Percentiles rank a stretch among this genome's conserved stretches.
phyloP scores from a whole-genome alignment of 441 rosid species.

The Bruguiera hainesii region DNA sequence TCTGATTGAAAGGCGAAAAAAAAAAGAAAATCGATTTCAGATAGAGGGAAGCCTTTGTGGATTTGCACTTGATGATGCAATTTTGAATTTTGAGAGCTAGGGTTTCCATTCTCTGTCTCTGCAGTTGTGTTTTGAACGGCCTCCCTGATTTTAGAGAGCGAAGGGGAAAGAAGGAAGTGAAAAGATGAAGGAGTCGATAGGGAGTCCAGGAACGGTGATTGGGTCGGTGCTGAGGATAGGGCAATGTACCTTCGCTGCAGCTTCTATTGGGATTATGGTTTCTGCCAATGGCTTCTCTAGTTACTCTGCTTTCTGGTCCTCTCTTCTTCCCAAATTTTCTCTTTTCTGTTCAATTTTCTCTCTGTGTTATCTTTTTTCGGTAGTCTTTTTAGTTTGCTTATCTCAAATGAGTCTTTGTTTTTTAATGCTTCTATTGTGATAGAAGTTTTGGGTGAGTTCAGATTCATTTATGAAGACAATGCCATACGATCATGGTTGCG shows the following conservation, averaged over 20 bases:
- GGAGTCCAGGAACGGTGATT: constrained; percentile 49
- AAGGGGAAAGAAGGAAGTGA: not conserved
- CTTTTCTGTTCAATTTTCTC: not conserved
- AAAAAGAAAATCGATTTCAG: no score
- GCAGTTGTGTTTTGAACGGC: no score
- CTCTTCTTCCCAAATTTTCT: not conserved
- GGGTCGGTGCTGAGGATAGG: constrained; percentile 43
- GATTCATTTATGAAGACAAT: no score
- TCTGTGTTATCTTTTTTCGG: not conserved
- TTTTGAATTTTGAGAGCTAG: no score
- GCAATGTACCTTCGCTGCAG: constrained; percentile 45
- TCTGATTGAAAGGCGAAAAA: no score
- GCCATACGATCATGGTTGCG: no score
- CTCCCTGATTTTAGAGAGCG: not conserved
- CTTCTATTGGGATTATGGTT: constrained; percentile 50
- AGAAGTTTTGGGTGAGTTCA: no score
- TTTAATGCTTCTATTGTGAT: no score
- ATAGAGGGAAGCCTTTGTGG: no score
- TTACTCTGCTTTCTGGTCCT: constrained; percentile 55
- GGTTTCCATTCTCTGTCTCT: no score
- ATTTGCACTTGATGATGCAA: no score
- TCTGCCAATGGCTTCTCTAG: constrained; percentile 40
- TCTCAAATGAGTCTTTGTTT: no score
- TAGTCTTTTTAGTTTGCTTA: not conserved
- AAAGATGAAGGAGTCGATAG: constrained; percentile 43